Percentiles rank a stretch among this genome's conserved stretches.
Evolutionary conservation across 306 rosid genomes (phyloP).

Genomic region (Cyamopsis tetragonoloba): DNA sequence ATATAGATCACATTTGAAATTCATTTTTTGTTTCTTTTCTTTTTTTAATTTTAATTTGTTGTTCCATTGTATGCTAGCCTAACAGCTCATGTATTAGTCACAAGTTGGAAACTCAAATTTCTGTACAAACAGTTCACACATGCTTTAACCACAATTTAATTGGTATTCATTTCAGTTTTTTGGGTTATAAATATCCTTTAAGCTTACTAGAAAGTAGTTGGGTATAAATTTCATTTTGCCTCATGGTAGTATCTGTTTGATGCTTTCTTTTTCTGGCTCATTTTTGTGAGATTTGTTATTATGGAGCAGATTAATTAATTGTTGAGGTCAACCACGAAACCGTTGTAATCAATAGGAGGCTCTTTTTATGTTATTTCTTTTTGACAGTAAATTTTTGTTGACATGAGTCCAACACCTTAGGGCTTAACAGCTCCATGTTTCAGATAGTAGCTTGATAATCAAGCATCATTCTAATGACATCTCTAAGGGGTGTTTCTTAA

Average conservation of each 20-base stretch:
- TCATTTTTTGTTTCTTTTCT: slow-evolving; percentile 3
- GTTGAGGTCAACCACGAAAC: slow-evolving; percentile 8
- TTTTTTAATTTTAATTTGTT: too few relatives aligned
- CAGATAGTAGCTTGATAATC: background rate
- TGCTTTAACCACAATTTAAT: slow-evolving; percentile 25
- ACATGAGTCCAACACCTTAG: background rate
- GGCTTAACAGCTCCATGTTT: background rate
- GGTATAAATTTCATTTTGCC: background rate
- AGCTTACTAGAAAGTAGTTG: slow-evolving; percentile 18
- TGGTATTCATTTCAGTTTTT: slow-evolving; percentile 23
- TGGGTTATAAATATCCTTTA: background rate
- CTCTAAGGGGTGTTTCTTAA: too few relatives aligned
- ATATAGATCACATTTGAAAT: slow-evolving; percentile 36
- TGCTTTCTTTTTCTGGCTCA: slow-evolving; percentile 1
- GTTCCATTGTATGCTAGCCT: slow-evolving; percentile 36
- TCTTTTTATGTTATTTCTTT: background rate
- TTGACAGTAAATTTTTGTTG: background rate
- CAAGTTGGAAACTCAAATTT: slow-evolving; percentile 29
- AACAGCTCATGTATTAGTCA: slow-evolving; percentile 44
- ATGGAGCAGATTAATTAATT: background rate
- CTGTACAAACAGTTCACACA: slow-evolving; percentile 35
- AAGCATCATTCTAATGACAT: background rate
- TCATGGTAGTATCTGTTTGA: background rate
- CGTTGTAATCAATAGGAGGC: background rate
- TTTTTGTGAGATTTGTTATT: background rate